Evolutionary conservation across 768 basidiomycete genomes (phyloP).

Genomic region (Kwoniella europaea): DNA sequence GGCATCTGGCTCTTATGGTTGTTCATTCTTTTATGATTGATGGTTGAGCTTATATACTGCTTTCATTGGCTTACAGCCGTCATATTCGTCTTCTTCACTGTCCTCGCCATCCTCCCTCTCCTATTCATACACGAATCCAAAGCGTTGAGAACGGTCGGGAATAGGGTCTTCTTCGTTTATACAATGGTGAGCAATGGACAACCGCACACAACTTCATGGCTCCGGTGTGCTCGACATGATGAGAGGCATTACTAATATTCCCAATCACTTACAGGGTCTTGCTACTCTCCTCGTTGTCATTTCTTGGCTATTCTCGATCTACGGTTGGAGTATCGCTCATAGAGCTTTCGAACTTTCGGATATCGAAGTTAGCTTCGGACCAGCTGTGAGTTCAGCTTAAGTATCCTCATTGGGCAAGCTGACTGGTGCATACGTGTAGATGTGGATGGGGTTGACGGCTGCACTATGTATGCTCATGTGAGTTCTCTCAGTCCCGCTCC

Average conservation of each 20-base stretch:
- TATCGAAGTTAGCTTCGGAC: constrained; percentile 40
- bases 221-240: no score
- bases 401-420: not conserved
- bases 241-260: no score
- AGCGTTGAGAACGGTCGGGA: constrained; percentile 53
- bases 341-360: constrained; percentile 44
- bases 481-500: constrained; percentile 19
- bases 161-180: constrained; percentile 51
- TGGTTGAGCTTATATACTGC: not conserved
- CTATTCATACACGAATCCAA: constrained; percentile 55
- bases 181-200: constrained; percentile 31
- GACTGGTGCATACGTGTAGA: constrained; percentile 23
- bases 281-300: constrained; percentile 37
- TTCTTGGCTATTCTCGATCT: constrained; percentile 52
- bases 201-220: no score
- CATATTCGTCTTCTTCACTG: constrained; percentile 54
- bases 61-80: constrained; percentile 33
- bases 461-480: constrained; percentile 48
- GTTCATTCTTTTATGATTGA: not conserved
- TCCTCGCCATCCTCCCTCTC: constrained; percentile 54
- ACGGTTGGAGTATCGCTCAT: constrained; percentile 55
- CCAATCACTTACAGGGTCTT: constrained; percentile 28
- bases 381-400: constrained; percentile 43
- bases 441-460: constrained; percentile 56
- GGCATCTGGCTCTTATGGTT: not conserved